Evolutionary conservation across 2,329 filamentous ascomycete genomes (phyloP).

Genomic region (Colletotrichum sansevieriae): DNA sequence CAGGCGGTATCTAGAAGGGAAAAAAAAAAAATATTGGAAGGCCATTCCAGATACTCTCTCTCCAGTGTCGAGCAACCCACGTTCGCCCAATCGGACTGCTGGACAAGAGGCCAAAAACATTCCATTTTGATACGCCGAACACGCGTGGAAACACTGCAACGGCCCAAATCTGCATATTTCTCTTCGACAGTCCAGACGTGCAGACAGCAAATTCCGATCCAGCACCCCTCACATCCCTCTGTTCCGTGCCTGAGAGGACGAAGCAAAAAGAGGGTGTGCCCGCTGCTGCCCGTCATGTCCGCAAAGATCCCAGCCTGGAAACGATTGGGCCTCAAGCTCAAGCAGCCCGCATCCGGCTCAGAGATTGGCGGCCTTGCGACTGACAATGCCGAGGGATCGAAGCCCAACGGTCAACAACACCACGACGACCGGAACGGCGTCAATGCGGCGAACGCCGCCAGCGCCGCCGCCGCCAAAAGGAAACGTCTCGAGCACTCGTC

Average conservation of each 20-base stretch:
- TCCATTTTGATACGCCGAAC: slow-evolving; percentile 37
- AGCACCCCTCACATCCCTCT: slow-evolving; percentile 26
- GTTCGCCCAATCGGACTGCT: slow-evolving; percentile 40
- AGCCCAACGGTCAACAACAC: slow-evolving; percentile 42
- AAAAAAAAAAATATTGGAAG: slow-evolving; percentile 30
- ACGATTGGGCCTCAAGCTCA: slow-evolving; percentile 74
- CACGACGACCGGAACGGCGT: slow-evolving; percentile 41
- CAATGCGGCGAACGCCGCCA: slow-evolving; percentile 34
- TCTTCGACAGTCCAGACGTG: slow-evolving; percentile 31
- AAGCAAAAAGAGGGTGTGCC: slow-evolving; percentile 40
- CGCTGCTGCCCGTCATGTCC: slow-evolving; percentile 56
- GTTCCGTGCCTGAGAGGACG: slow-evolving; percentile 20
- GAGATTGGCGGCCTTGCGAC: slow-evolving; percentile 40
- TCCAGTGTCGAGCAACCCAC: slow-evolving; percentile 38
- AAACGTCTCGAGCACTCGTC: slow-evolving; percentile 42
- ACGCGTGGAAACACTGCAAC: slow-evolving; percentile 36
- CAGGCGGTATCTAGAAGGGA: slow-evolving; percentile 32
- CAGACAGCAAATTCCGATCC: slow-evolving; percentile 34
- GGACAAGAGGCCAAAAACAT: slow-evolving; percentile 36
- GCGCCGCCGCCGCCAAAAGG: slow-evolving; percentile 44
- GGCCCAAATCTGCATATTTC: slow-evolving; percentile 29
- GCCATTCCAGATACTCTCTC: slow-evolving; percentile 29
- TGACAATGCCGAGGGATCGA: slow-evolving; percentile 44
- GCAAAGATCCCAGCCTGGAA: slow-evolving; percentile 69
- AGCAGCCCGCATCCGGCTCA: slow-evolving; percentile 51